These are phyloP conservation scores for Pistacia vera DNA, from an alignment of 345 rosid genomes.

Conservation along the genomic window DNA sequence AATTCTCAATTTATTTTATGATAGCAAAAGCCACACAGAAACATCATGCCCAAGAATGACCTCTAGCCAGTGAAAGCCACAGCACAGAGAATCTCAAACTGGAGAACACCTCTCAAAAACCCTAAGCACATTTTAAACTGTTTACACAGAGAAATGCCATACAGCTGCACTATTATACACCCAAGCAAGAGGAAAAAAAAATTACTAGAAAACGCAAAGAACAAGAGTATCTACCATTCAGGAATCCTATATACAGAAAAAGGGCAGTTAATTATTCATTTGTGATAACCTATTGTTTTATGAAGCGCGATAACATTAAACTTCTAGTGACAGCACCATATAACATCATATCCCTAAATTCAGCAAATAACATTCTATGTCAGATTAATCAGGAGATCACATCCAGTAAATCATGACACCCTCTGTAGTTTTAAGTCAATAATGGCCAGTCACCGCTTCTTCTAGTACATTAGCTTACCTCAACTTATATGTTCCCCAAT, in stretches of 20 bases:
- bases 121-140: not conserved
- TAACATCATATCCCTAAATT: conserved; percentile 1
- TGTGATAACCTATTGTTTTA: not conserved
- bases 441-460: not conserved
- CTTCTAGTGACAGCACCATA: not conserved
- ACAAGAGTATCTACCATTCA: not conserved
- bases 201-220: not conserved
- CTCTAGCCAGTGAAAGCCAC: not conserved
- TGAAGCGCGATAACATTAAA: not conserved
- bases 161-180: not conserved
- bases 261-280: too few relatives aligned
- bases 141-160: not conserved
- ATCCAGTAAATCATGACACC: not conserved
- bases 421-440: not conserved
- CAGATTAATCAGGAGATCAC: not conserved
- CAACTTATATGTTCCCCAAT: not conserved
- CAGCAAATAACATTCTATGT: not conserved
- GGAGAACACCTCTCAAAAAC: not conserved
- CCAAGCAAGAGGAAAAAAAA: not conserved
- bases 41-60: not conserved
- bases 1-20: not conserved
- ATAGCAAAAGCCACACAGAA: not conserved
- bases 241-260: not conserved
- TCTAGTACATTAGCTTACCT: not conserved
- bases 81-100: not conserved